Conservation (phyloP, 108 stramenopile genomes). For the Nannochloropsis gaditana region DNA sequence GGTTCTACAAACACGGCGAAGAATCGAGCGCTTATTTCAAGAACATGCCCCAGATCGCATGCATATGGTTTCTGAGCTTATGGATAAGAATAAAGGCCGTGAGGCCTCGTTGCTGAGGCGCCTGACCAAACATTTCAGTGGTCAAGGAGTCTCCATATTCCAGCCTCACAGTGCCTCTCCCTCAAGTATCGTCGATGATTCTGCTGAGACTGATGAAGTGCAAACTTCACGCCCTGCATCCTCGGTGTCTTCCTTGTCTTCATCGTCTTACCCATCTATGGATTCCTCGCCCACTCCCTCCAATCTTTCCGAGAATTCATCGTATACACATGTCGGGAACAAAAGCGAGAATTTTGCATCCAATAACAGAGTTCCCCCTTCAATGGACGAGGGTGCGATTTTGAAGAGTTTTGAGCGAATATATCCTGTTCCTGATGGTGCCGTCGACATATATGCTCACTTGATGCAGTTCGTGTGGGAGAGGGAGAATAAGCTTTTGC, state of each 20-base stretch:
- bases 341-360: background rate
- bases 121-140: background rate
- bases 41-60: background rate
- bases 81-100: background rate
- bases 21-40: background rate
- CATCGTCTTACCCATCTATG: background rate
- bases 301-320: background rate
- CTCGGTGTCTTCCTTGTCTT: background rate
- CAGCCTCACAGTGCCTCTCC: background rate
- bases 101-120: background rate
- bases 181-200: background rate
- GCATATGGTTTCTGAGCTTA: background rate
- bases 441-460: background rate
- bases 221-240: background rate
- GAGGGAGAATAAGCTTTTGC: background rate
- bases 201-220: background rate
- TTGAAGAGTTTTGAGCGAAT: slow-evolving; percentile 6
- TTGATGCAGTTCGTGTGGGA: background rate
- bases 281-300: background rate
- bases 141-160: background rate
- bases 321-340: background rate
- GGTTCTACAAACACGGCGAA: background rate
- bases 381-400: background rate
- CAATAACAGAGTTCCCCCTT: no score
- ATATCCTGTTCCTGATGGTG: background rate